phyloP scores from a whole-genome alignment of 1,284 basidiomycete species.

The Ceratobasidium sp. region DNA sequence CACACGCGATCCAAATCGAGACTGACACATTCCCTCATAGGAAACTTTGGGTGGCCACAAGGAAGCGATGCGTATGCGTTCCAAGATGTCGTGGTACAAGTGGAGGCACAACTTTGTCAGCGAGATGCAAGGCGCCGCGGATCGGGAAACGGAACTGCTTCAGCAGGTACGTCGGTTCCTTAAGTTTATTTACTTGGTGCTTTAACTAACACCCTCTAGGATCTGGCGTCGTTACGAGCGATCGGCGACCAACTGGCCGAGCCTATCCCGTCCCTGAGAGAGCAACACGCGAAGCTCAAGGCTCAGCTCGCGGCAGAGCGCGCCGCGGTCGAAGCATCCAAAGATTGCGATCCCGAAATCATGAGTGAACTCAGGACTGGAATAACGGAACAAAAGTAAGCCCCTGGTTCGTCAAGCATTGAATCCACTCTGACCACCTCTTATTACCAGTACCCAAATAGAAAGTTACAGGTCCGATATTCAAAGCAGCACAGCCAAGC shows the following conservation, averaged over 20 bases:
- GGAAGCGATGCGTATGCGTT: conserved; percentile 41
- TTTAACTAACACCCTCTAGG: conserved; percentile 40
- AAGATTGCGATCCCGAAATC: conserved; percentile 56
- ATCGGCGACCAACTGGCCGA: conserved; percentile 43
- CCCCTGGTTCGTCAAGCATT: too few relatives aligned
- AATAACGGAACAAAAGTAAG: conserved; percentile 56
- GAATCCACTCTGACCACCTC: conserved; percentile 42
- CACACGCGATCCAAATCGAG: neutral
- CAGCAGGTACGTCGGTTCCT: neutral
- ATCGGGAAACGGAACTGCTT: conserved; percentile 16
- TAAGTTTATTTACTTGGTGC: conserved; percentile 26
- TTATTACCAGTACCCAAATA: conserved; percentile 49
- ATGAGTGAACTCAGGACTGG: conserved; percentile 54
- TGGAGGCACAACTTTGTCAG: conserved; percentile 33
- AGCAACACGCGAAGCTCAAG: conserved; percentile 52
- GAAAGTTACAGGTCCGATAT: conserved; percentile 50
- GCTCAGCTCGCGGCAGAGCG: conserved; percentile 54
- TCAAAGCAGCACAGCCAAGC: conserved; percentile 48
- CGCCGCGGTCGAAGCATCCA: conserved; percentile 53
- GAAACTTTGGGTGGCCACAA: conserved; percentile 33
- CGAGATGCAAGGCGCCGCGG: conserved; percentile 31
- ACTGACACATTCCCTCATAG: neutral
- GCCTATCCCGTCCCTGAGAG: conserved; percentile 53
- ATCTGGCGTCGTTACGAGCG: conserved; percentile 45
- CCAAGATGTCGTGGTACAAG: conserved; percentile 41